Evolutionary conservation across 768 basidiomycete species (phyloP).

Genomic region (Leucocoprinus leucothites): DNA sequence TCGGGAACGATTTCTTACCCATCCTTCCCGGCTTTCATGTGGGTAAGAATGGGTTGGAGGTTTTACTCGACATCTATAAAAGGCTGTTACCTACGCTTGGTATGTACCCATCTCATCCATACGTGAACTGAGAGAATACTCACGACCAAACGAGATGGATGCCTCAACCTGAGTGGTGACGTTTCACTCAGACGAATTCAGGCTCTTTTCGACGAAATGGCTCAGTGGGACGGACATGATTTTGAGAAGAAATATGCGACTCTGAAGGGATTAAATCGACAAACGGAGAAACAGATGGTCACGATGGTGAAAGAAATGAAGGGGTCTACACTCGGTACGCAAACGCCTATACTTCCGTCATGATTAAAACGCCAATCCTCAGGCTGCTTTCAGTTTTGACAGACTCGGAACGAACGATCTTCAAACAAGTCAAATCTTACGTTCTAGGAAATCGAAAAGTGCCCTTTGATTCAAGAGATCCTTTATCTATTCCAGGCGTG

Average conservation of each 20-base stretch:
- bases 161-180: constrained; percentile 85
- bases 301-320: constrained; percentile 71
- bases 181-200: constrained; percentile 83
- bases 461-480: too few species aligned
- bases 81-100: constrained; percentile 78
- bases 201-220: constrained; percentile 85
- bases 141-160: constrained; percentile 68
- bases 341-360: neutral
- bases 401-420: constrained; percentile 68
- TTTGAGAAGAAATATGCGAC: constrained; percentile 93
- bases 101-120: too few species aligned
- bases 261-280: constrained; percentile 90
- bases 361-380: constrained; percentile 44
- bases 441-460: constrained; percentile 45
- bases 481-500: constrained; percentile 68
- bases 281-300: constrained; percentile 73
- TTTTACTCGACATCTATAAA: constrained; percentile 94
- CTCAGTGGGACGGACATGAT: constrained; percentile 80
- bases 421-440: constrained; percentile 76
- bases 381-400: too few species aligned
- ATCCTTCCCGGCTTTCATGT: constrained; percentile 96
- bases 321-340: constrained; percentile 16
- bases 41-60: constrained; percentile 93
- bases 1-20: constrained; percentile 97
- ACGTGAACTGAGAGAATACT: too few species aligned